Evolutionary conservation across 1,139 yeast genomes (phyloP), one percentile per base, ranked within the genome.

Genomic region (Arxiozyma bovina): DNA sequence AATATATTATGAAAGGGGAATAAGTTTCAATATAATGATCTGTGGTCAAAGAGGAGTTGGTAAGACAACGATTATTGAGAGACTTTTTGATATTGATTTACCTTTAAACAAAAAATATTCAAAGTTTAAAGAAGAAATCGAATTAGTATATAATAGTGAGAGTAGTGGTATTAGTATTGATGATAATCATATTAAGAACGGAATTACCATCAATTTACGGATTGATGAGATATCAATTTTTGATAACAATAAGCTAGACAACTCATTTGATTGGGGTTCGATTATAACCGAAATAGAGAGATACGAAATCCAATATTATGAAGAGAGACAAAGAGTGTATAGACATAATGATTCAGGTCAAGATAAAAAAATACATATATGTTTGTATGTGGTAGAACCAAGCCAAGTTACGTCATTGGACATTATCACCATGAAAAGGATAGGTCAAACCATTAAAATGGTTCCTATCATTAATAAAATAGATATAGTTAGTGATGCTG

Each of bases 401-500:
- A 73, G 78, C 12, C 67, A 86, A 54, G 69, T 77, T 7, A 78
- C 81, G 1, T 40, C 50, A 18, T 69, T 85, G 51, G 96, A 89
- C 69, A 74, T 87, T 55, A 75, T 74, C 52, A 77, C 88, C 1
- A 85, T 89, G 90, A 79, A 78, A 64, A 83, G 81, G 60, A 73
- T 89, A 47, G 74, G 85, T 17, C 69, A 74, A 20, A 73, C 88
- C 54, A 89, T 84, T 20, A 88, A 86, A 64, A 72, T 89, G 60
- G 80, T 89, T 53, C 96, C 96, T 0, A 78, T 89, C 0, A 78
- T 89, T 59, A 77, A 88, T 40, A 87, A 87, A 66, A 80, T 90
- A 25, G 96, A 89, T 69, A 78, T 83, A 0, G 76, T 85, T 59
- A 80, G 84, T 15, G 53, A 59, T 4, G 23, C 59, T 1, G 17